Base-by-base conservation (phyloP, 106 monocot genomes). In the Platanthera guangdongensis region DNA sequence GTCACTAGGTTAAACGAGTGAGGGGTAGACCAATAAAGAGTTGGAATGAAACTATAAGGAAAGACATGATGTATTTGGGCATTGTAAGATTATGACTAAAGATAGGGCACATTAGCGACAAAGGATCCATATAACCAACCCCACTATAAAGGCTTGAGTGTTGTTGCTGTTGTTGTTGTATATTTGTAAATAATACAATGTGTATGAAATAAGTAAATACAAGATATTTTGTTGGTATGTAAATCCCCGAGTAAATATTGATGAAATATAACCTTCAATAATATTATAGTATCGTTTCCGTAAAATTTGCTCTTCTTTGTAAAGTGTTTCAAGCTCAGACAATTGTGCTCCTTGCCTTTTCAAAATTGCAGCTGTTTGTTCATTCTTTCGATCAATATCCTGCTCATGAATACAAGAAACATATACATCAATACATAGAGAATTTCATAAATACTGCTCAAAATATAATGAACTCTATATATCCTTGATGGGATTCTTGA, bases 371-470 rank as follows among this genome's bases (percentile, higher is more conserved):
- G 94, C 99, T 75, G 99, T 94, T 80, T 99, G 94, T 79, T 92
- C 84, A 81, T 99, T 90, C 83, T 92, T 99, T 62, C 94, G 85
- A 78, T 99, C 94, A 82, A 94, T 86, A 51, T 99, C 99, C 99
- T 99, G 65, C 28, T 65, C 25, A 64, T 30, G 32, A 4, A 32
- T 65, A 65, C 65, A 65, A 30, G 8, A n/a, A 65, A 30, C 65
- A 65, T 32, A 25, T 9, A 32, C 65, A 65, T 30, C 65, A 65
- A 65, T 25, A 9, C 65, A 65, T 4, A 65, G 30, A 5, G 32
- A 32, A 32, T 30, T 11, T 9, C 32, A 65, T 32, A 65, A 12
- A 9, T 32, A 65, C 65, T 65, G 2, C 11, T 4, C 8, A 65
- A 65, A 65, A 65, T 65, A 65, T 65, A 25, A 39, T 65, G 16